phyloP scores from a whole-genome alignment of 176 grass and related monocot species.

The Aegilops umbellulata region DNA sequence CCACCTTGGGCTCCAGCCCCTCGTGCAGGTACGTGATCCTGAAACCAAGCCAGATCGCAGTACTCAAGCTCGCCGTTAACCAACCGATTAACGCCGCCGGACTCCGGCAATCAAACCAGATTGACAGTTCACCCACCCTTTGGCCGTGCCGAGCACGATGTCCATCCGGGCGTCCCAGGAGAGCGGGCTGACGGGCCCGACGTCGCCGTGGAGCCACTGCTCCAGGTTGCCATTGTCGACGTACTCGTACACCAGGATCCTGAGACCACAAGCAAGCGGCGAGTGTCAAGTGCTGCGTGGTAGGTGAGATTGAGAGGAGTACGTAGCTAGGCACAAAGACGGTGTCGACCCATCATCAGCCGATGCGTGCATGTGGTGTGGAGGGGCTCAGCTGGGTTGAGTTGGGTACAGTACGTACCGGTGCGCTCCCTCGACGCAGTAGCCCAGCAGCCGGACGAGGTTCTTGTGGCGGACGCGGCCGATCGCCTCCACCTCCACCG shows the following conservation, averaged over 20 bases:
- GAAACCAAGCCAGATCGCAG: background rate
- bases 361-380: background rate
- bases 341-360: background rate
- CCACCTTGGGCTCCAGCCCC: constrained; percentile 90
- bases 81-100: background rate
- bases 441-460: constrained; percentile 71
- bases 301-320: background rate
- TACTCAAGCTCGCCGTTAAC: background rate
- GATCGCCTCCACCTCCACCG: constrained; percentile 91
- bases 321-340: background rate
- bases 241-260: constrained; percentile 91
- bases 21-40: constrained; percentile 91
- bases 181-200: constrained; percentile 56
- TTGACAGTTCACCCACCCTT: constrained; percentile 42
- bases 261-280: constrained; percentile 37
- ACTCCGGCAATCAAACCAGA: too few relatives aligned
- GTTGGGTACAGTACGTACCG: constrained; percentile 36
- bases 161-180: constrained; percentile 79
- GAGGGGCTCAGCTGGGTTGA: background rate
- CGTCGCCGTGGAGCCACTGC: constrained; percentile 86
- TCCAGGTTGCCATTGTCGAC: constrained; percentile 89
- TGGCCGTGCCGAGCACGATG: constrained; percentile 76
- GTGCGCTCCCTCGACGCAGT: constrained; percentile 83
- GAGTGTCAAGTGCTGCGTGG: background rate
- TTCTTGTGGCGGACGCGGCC: constrained; percentile 92